These are phyloP conservation scores for Bruguiera parviflora DNA, from an alignment of 345 rosid species.

Conservation along the genomic window DNA sequence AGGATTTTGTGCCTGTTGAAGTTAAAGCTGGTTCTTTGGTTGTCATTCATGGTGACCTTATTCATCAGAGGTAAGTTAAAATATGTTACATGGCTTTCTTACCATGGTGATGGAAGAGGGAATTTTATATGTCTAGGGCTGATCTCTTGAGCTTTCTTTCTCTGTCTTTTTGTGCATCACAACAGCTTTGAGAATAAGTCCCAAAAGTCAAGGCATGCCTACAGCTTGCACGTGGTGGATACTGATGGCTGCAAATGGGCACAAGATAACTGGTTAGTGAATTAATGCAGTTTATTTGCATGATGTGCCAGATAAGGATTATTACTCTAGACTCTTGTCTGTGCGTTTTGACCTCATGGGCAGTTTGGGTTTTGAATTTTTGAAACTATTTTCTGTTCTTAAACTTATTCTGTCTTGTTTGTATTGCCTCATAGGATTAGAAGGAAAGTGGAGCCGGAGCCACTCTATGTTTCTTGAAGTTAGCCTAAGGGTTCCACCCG, in stretches of 20 bases:
- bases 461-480: conserved; percentile 55
- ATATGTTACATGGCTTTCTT: conserved; percentile 3
- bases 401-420: not conserved
- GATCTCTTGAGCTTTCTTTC: not conserved
- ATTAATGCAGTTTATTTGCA: not conserved
- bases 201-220: conserved; percentile 80
- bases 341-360: not conserved
- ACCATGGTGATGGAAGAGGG: not conserved
- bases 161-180: conserved; percentile 10
- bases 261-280: conserved; percentile 69
- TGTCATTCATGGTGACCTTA: conserved; percentile 81
- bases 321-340: not conserved
- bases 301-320: no score
- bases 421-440: conserved; percentile 53
- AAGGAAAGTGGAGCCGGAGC: conserved; percentile 71
- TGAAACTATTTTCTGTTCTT: not conserved
- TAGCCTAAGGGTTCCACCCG: no score
- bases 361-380: not conserved
- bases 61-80: conserved; percentile 75
- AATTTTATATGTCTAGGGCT: conserved; percentile 5
- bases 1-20: conserved; percentile 81
- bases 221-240: conserved; percentile 89
- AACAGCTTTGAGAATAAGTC: conserved; percentile 80
- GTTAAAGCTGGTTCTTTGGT: conserved; percentile 91
- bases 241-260: conserved; percentile 93